These are phyloP conservation scores for Sonneratia alba DNA, from an alignment of 345 rosid species.

Conservation along the genomic window DNA sequence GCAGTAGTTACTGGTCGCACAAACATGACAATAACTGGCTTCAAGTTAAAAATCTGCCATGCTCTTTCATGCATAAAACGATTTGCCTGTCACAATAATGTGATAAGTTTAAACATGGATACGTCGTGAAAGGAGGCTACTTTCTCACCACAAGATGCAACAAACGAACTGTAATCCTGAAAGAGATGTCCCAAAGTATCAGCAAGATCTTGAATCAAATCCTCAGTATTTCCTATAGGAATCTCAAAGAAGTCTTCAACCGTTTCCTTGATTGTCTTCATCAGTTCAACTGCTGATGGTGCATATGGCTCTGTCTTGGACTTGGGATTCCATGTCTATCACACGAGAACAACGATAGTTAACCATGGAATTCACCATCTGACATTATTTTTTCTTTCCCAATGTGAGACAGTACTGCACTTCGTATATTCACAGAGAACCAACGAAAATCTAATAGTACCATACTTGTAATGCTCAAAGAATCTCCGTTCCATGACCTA, in stretches of 20 bases:
- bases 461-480: too few species aligned
- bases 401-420: too few species aligned
- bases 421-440: too few species aligned
- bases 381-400: too few species aligned
- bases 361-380: too few species aligned
- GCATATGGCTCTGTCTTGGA: slow-evolving; percentile 89
- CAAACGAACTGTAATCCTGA: slow-evolving; percentile 61
- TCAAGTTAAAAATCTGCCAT: too few species aligned
- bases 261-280: slow-evolving; percentile 47
- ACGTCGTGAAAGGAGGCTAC: background rate
- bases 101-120: background rate
- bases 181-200: slow-evolving; percentile 60
- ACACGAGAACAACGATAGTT: background rate
- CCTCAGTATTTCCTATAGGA: slow-evolving; percentile 72
- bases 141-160: slow-evolving; percentile 65
- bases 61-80: too few species aligned
- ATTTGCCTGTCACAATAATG: too few species aligned
- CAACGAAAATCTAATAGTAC: too few species aligned
- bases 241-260: slow-evolving; percentile 76
- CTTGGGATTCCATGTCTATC: slow-evolving; percentile 92
- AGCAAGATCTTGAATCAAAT: slow-evolving; percentile 58
- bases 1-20: background rate
- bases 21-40: background rate
- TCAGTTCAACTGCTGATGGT: slow-evolving; percentile 59
- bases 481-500: too few species aligned